Evolutionary conservation across 495 filamentous ascomycete genomes (phyloP), one percentile per base, ranked within the genome.

Genomic region (Talaromyces stipitatus): DNA sequence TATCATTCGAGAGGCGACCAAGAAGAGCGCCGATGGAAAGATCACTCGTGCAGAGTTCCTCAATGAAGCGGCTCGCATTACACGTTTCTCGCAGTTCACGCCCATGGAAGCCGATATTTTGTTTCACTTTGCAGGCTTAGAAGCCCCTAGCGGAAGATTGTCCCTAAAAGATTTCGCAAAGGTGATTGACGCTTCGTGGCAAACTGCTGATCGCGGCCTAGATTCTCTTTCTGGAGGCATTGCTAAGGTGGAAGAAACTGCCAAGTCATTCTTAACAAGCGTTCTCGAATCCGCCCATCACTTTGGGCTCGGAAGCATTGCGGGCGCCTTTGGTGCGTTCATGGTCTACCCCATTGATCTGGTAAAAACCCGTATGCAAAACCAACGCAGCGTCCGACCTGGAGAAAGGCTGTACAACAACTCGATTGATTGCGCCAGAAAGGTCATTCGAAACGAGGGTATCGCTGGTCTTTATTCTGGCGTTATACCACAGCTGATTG

Each of bases 271-370:
- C 54, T 56, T 96, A 12, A 71, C 85, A 53, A 74, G 78, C 55
- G 69, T 86, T 18, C 67, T 89, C 7, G 89, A 94, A 65, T 95
- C 91, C 2, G 88, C 78, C 3, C 92, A 95, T 66, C 91, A 92
- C 70, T 98, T 98, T 63, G 82, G 77, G 1, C 81, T 98, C 2
- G 94, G 94, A 33, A 89, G 87, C 70, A 62, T 94, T 60, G 94
- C 95, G 10, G 94, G 94, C 68, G 94, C 94, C 20, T 98, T 97
- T 64, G 94, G 94, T 64, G 94, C 94, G 12, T 97, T 97, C 69
- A 95, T 97, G 86, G 94, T 98, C 38, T 98, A 98, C 70, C 94
- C 94, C 24, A 97, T 98, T 69, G 94, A 98, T 73, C 76, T 98
- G 46, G 94, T 98, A 60, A 98, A 98, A 82, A 98, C 94, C 8